Conservation (phyloP, 495 filamentous ascomycete genomes). For the Aspergillus steynii region DNA sequence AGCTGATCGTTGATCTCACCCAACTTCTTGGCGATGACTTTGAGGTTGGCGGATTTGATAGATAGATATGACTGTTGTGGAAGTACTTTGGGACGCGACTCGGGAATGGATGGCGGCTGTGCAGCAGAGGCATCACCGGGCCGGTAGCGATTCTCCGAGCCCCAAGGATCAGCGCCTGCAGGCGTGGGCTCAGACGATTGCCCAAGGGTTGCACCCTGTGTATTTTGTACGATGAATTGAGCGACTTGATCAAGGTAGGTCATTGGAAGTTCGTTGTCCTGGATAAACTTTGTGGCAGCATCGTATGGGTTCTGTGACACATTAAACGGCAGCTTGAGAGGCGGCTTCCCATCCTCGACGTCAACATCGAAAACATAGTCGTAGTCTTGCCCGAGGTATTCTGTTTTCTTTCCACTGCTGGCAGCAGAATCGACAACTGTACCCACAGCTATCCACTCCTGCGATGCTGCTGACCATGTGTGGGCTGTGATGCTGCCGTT, state of each 20-base stretch:
- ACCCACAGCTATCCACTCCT: constrained; percentile 82
- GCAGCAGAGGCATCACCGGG: constrained; percentile 59
- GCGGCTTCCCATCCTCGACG: constrained; percentile 92
- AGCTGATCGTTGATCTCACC: constrained; percentile 68
- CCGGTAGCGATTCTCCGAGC: constrained; percentile 73
- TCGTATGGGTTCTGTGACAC: constrained; percentile 90
- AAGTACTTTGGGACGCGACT: constrained; percentile 60
- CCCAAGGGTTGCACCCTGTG: constrained; percentile 80
- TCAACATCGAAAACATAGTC: constrained; percentile 99
- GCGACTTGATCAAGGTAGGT: constrained; percentile 91
- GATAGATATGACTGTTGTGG: constrained; percentile 85
- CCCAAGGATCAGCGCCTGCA: constrained; percentile 68
- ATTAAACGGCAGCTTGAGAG: constrained; percentile 93
- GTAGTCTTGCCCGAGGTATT: constrained; percentile 84
- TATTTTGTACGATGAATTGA: constrained; percentile 89
- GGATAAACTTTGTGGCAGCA: constrained; percentile 86
- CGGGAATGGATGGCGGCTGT: constrained; percentile 31
- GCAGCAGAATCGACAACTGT: constrained; percentile 90
- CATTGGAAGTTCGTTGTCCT: constrained; percentile 86
- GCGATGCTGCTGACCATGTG: constrained; percentile 69
- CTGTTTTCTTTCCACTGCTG: constrained; percentile 71
- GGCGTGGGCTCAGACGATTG: constrained; percentile 42
- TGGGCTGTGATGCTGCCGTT: constrained; percentile 79
- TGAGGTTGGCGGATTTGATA: constrained; percentile 60
- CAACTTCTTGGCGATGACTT: constrained; percentile 72